These are phyloP conservation scores for Lactifluus hygrophoroides DNA, from an alignment of 768 basidiomycete genomes.

Conservation along the genomic window DNA sequence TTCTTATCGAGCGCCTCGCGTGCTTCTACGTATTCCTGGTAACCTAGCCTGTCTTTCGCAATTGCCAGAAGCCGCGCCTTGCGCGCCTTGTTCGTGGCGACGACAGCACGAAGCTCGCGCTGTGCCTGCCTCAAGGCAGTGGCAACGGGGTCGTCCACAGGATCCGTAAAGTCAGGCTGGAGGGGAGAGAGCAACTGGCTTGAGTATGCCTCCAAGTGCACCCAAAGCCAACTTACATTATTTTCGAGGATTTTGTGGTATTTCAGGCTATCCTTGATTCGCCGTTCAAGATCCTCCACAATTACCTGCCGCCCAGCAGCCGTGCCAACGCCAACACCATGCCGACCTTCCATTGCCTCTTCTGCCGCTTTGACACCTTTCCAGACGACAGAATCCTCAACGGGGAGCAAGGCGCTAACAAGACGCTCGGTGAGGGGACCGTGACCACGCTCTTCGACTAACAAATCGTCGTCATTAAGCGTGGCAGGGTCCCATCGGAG, in stretches of 20 bases:
- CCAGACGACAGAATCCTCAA: constrained; percentile 53
- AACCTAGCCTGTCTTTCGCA: constrained; percentile 80
- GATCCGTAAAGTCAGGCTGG: constrained; percentile 65
- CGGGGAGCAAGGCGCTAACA: constrained; percentile 63
- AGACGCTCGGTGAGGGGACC: constrained; percentile 84
- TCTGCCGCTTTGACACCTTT: constrained; percentile 77
- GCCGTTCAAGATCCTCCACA: constrained; percentile 69
- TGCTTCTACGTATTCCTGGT: constrained; percentile 82
- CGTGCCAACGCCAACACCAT: constrained; percentile 64
- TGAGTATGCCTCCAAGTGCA: constrained; percentile 17
- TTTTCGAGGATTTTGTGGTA: constrained; percentile 63
- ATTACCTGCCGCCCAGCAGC: constrained; percentile 73
- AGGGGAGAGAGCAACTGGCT: background rate
- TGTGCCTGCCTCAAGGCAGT: constrained; percentile 87
- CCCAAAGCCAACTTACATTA: constrained; percentile 44
- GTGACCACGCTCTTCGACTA: constrained; percentile 70
- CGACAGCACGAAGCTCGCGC: constrained; percentile 63
- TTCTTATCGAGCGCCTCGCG: constrained; percentile 84
- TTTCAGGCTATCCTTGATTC: constrained; percentile 68
- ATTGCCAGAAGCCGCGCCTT: constrained; percentile 62
- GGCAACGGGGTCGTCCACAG: constrained; percentile 91
- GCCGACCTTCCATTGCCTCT: constrained; percentile 77
- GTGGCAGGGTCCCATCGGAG: constrained; percentile 82
- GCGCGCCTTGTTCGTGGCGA: constrained; percentile 77
- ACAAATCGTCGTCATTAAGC: constrained; percentile 59